Evolutionary conservation across 495 filamentous ascomycete species (phyloP).

Genomic region (Aspergillus funiculosus): DNA sequence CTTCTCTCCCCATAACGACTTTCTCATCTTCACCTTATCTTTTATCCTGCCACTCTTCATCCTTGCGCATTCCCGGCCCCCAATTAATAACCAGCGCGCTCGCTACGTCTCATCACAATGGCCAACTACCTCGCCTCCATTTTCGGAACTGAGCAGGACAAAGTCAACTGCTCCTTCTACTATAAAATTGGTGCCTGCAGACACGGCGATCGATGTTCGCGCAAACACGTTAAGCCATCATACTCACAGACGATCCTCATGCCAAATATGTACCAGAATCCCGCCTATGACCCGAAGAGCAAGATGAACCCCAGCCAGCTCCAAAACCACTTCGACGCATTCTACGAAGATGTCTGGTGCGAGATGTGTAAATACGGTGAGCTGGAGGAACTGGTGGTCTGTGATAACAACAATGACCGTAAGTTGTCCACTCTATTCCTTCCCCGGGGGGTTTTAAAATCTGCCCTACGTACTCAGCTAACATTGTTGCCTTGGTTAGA

Average conservation of each 20-base stretch:
- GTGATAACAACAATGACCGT: slow-evolving; percentile 97
- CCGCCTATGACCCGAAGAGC: slow-evolving; percentile 92
- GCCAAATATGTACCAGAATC: slow-evolving; percentile 98
- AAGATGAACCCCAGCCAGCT: slow-evolving; percentile 92
- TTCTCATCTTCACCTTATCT: neutral
- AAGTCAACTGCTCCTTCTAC: slow-evolving; percentile 79
- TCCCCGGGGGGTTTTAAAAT: too few relatives aligned
- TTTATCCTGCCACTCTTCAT: neutral
- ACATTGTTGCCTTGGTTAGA: slow-evolving; percentile 43
- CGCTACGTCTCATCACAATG: slow-evolving; percentile 38
- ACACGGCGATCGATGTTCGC: slow-evolving; percentile 94
- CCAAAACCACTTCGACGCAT: slow-evolving; percentile 98
- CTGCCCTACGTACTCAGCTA: slow-evolving; percentile 10
- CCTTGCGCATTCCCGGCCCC: neutral
- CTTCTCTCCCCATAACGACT: neutral
- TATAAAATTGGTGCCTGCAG: slow-evolving; percentile 98
- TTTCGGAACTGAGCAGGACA: slow-evolving; percentile 99
- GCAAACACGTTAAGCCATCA: slow-evolving; percentile 98
- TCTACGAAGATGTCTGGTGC: slow-evolving; percentile 99
- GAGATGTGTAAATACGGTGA: slow-evolving; percentile 96
- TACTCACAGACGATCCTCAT: slow-evolving; percentile 97
- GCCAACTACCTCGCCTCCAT: slow-evolving; percentile 99
- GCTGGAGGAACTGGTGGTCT: slow-evolving; percentile 82
- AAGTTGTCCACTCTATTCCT: slow-evolving; percentile 34
- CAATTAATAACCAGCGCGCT: neutral